Evolutionary conservation across 2,329 filamentous ascomycete species (phyloP).

Genomic region (Nemania serpens): DNA sequence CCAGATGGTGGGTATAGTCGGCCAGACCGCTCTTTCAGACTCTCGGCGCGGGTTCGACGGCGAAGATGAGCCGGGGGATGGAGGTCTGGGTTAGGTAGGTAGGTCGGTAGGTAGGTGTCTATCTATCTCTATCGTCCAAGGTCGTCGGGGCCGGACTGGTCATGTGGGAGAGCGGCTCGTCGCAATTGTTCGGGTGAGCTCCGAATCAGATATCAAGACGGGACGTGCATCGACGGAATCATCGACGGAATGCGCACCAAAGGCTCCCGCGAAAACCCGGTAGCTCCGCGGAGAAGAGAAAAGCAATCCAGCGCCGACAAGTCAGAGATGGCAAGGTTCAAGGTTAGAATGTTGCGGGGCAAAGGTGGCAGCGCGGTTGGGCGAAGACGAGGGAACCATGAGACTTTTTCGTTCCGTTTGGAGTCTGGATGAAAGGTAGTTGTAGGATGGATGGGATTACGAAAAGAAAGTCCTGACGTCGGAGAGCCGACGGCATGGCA

Average conservation of each 20-base stretch:
- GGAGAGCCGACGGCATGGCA: slow-evolving; percentile 10
- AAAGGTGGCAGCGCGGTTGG: background rate
- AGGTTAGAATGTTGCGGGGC: background rate
- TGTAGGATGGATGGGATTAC: background rate
- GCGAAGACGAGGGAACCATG: background rate
- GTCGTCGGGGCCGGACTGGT: background rate
- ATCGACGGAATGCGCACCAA: too few relatives aligned
- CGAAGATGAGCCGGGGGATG: background rate
- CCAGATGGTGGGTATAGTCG: background rate
- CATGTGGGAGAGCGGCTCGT: background rate
- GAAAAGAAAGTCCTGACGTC: slow-evolving; percentile 18
- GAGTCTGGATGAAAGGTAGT: background rate
- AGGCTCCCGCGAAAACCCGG: too few relatives aligned
- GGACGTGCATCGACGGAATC: background rate
- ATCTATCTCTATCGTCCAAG: background rate
- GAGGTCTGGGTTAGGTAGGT: too few relatives aligned
- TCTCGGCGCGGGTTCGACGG: background rate
- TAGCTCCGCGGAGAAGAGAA: background rate
- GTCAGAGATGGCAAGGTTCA: background rate
- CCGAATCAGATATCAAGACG: background rate
- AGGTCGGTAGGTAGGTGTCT: too few relatives aligned
- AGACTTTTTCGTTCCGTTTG: background rate
- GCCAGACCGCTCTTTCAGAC: background rate
- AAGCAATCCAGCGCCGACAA: slow-evolving; percentile 6
- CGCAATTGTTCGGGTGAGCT: background rate